Evolutionary conservation across 345 rosid genomes (phyloP), one percentile per base, ranked within the genome.

Genomic region (Brassica rapa): DNA sequence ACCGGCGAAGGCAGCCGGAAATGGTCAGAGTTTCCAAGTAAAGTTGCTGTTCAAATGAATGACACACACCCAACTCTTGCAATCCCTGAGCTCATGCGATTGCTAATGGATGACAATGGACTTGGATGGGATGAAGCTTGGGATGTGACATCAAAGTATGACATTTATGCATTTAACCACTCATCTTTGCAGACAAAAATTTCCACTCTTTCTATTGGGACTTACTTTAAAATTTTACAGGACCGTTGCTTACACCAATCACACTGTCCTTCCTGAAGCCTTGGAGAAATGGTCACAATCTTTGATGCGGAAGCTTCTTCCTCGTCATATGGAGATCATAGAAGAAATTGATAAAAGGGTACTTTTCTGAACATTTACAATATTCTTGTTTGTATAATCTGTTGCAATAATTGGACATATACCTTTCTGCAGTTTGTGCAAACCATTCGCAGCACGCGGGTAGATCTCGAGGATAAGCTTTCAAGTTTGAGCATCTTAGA

Each of bases 121-220:
- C 89, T 94, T 70, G 97, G 98, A 46, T 94, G 98, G 98, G 98
- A 94, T 64, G 98, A 92, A 74, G 97, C 98, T 65, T 94, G 98
- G 98, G 93, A 91, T 83, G 88, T 94, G 62, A 92, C 91, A 27
- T 82, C 90, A 33, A 89, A 83, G 98, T 94, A 75, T 33, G 51
- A 62, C 41, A 23, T 65, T 41, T 72, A 15, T 71, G 68, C 19
- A 62, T 55, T 51, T 75, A 64, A 14, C 57, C 19, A 24, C 37
- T 74, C 68, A 41, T 64, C 8, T 24, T 15, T 64, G 8, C 49
- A 6, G 21, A 64, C 25, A 12, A 24, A 4, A 3, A 5, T 39
- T 14, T 66, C 57, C 74, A 21, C 25, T 35, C 68, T 64, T 68
- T 21, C 72, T 32, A 60, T 73, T 64, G 27, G 15, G 41, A 4